These are phyloP conservation scores for Hypoxylon sp. DNA, from an alignment of 2,329 filamentous ascomycete species.

Conservation along the genomic window DNA sequence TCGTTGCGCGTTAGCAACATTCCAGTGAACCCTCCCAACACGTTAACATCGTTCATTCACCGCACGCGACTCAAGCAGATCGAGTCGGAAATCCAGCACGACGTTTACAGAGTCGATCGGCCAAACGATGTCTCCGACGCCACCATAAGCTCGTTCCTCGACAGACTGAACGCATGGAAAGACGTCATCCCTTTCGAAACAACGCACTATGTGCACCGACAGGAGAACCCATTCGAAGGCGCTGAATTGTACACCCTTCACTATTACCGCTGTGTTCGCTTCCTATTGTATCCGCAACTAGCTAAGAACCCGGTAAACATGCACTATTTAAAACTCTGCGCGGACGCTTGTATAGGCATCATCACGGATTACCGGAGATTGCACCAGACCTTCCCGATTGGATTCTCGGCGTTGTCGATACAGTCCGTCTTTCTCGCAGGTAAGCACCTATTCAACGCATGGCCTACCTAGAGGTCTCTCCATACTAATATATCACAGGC, in stretches of 20 bases:
- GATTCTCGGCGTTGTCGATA: constrained; percentile 53
- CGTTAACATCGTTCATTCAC: constrained; percentile 52
- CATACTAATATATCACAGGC: constrained; percentile 42
- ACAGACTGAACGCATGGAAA: constrained; percentile 50
- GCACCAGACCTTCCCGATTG: constrained; percentile 53
- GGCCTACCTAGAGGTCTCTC: background rate
- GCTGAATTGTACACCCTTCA: constrained; percentile 53
- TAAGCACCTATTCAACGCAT: constrained; percentile 29
- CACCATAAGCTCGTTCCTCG: constrained; percentile 47
- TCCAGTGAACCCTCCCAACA: constrained; percentile 48
- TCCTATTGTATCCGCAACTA: constrained; percentile 51
- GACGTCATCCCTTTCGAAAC: constrained; percentile 50
- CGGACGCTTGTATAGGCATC: constrained; percentile 51
- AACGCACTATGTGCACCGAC: constrained; percentile 48
- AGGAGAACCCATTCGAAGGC: constrained; percentile 50
- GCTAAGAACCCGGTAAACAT: constrained; percentile 50
- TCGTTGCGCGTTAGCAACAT: constrained; percentile 40
- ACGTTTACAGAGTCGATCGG: constrained; percentile 51
- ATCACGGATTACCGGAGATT: constrained; percentile 49
- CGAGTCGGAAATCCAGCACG: constrained; percentile 54
- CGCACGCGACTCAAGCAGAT: constrained; percentile 51
- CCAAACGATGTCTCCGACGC: constrained; percentile 47
- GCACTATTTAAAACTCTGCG: constrained; percentile 50
- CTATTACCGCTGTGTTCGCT: constrained; percentile 51
- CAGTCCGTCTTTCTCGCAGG: constrained; percentile 53